These are phyloP conservation scores for Fusarium phyllophilum DNA, from an alignment of 2,329 filamentous ascomycete species.

Conservation along the genomic window DNA sequence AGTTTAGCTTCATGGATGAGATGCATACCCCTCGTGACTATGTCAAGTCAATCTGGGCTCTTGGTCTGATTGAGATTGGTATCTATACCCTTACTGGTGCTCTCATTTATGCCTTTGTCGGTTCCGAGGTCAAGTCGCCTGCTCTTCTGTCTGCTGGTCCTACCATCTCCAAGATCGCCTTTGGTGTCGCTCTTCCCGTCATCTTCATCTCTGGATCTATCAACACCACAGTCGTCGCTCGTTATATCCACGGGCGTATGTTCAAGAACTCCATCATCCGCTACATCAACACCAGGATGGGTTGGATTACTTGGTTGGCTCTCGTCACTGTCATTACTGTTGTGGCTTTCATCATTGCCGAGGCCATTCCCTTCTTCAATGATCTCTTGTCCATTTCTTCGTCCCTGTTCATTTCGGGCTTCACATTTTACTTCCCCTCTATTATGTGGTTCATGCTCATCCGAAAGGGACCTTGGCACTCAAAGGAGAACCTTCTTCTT, in stretches of 20 bases:
- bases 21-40: slow-evolving; percentile 61
- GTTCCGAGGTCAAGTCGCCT: slow-evolving; percentile 70
- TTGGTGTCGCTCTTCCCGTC: slow-evolving; percentile 75
- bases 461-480: slow-evolving; percentile 45
- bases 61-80: slow-evolving; percentile 69
- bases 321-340: slow-evolving; percentile 69
- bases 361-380: slow-evolving; percentile 78
- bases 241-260: slow-evolving; percentile 59
- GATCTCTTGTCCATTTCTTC: slow-evolving; percentile 68
- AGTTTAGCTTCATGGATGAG: slow-evolving; percentile 65
- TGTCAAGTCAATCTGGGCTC: slow-evolving; percentile 66
- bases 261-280: slow-evolving; percentile 56
- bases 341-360: slow-evolving; percentile 75
- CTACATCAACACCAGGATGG: slow-evolving; percentile 60
- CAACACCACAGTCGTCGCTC: slow-evolving; percentile 62
- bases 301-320: slow-evolving; percentile 65
- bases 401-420: slow-evolving; percentile 60
- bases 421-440: slow-evolving; percentile 56
- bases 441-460: slow-evolving; percentile 57
- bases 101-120: slow-evolving; percentile 76
- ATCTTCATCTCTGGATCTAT: slow-evolving; percentile 81
- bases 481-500: slow-evolving; percentile 44
- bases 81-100: slow-evolving; percentile 75
- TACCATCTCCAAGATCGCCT: slow-evolving; percentile 72
- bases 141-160: slow-evolving; percentile 73